These are phyloP conservation scores for Fusarium sp. DNA, from an alignment of 2,329 filamentous ascomycete species.

Conservation along the genomic window DNA sequence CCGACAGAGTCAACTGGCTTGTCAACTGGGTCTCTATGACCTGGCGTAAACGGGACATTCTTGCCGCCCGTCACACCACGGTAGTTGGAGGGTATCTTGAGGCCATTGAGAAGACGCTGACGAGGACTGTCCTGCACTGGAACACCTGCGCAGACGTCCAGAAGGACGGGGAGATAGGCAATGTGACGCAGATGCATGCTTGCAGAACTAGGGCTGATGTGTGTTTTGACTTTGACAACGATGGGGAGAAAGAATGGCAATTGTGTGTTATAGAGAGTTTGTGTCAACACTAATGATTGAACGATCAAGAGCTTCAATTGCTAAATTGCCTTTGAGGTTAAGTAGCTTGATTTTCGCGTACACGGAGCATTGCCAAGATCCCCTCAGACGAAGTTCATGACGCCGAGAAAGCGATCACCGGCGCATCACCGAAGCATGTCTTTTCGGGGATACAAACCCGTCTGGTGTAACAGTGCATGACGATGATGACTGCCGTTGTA, in stretches of 20 bases:
- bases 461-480: slow-evolving; percentile 19
- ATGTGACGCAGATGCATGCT: slow-evolving; percentile 38
- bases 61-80: slow-evolving; percentile 51
- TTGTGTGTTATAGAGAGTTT: not conserved
- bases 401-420: slow-evolving; percentile 39
- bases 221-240: not conserved
- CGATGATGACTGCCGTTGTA: slow-evolving; percentile 18
- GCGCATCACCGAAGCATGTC: slow-evolving; percentile 35
- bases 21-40: slow-evolving; percentile 72
- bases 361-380: slow-evolving; percentile 13
- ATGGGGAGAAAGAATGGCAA: not conserved
- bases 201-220: not conserved
- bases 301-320: not conserved
- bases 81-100: slow-evolving; percentile 61
- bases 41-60: slow-evolving; percentile 69
- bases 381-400: slow-evolving; percentile 10
- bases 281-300: slow-evolving; percentile 2
- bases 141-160: slow-evolving; percentile 36
- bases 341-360: slow-evolving; percentile 12
- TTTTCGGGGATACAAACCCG: slow-evolving; percentile 22
- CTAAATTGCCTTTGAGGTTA: slow-evolving; percentile 15
- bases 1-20: slow-evolving; percentile 71
- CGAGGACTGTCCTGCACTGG: slow-evolving; percentile 64
- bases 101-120: slow-evolving; percentile 66
- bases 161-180: slow-evolving; percentile 28